phyloP scores from a whole-genome alignment of 441 rosid genomes.

The Erysimum cheiri region DNA sequence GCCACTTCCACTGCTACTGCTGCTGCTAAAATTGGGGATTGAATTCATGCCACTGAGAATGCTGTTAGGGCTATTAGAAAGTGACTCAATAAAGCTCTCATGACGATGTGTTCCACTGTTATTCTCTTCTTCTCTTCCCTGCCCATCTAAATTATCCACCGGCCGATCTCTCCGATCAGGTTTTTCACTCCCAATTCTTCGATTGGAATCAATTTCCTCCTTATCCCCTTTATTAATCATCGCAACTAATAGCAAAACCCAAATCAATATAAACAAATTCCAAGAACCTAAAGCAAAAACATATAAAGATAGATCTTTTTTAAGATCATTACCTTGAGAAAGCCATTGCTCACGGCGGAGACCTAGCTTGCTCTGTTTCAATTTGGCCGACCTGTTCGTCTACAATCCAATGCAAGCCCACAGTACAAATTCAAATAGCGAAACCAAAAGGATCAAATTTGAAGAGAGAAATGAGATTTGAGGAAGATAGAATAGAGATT shows the following conservation, averaged over 20 bases:
- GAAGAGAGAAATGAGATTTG: constrained; percentile 8
- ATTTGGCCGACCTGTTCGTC: constrained; percentile 88
- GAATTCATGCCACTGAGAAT: constrained; percentile 55
- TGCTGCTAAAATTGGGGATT: constrained; percentile 56
- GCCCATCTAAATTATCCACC: constrained; percentile 52
- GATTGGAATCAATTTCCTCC: constrained; percentile 49
- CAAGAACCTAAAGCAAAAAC: constrained; percentile 12
- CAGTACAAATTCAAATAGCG: not conserved
- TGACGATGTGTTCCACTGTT: constrained; percentile 52
- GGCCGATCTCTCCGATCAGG: constrained; percentile 45
- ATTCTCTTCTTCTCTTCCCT: constrained; percentile 43
- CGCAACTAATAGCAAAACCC: constrained; percentile 48
- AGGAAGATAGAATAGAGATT: constrained; percentile 16
- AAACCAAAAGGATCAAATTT: not conserved
- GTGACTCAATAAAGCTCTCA: constrained; percentile 70
- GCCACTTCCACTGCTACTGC: constrained; percentile 73
- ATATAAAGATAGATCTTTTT: constrained; percentile 20
- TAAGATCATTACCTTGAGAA: constrained; percentile 67
- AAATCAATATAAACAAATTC: constrained; percentile 9
- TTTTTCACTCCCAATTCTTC: constrained; percentile 30
- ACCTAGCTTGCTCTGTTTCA: constrained; percentile 94
- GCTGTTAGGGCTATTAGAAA: constrained; percentile 65
- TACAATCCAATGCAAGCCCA: constrained; percentile 42
- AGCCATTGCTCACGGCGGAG: constrained; percentile 99
- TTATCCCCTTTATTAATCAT: constrained; percentile 57